Base-by-base conservation (phyloP, 2,329 filamentous ascomycete genomes). In the Fusarium sp. region DNA sequence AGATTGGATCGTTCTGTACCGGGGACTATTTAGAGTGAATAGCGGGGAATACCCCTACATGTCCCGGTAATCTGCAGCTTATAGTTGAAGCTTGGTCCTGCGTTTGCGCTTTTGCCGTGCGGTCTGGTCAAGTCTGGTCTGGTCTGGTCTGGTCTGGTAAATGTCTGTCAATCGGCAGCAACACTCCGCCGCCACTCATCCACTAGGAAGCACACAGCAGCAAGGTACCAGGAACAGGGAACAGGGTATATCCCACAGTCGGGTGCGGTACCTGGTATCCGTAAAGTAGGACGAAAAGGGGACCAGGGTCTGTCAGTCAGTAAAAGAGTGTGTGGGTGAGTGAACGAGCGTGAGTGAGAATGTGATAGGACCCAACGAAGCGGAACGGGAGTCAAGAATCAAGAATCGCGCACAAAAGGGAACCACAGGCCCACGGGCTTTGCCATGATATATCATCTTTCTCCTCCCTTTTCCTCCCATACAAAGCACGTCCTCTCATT, bases 21-120 rank as follows among this genome's bases (percentile, higher is more conserved):
- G 24, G 48, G 19, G 48, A 43, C 62, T 48, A 48, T 22, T 22
- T 56, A 46, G 33, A 55, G 37, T 57, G 52, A 58, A 52, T 50
- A 28, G 45, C 54, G 60, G 57, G 62, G 65, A 65, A 53, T 56
- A 24, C 46, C 55, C 60, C 61, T 69, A 62, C 71, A 75, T 75
- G 68, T 74, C 72, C 75, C 68, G 68, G 67, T 67, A 69, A 41
- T 68, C 52, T 62, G 57, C 68, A 62, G 62, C 44, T 71, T 26
- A 59, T 47, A 49, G 35, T 50, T 66, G 54, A 50, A 64, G 61
- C 71, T 74, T 74, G 71, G 70, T 55, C 72, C 69, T 56, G 62
- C 56, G 70, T 73, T 73, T 71, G 71, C 56, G 46, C 60, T 28
- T 37, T 37, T 37, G 35, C 35, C 35, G 35, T 37, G 17, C 17